phyloP scores from a whole-genome alignment of 2,329 filamentous ascomycete genomes.

The Alternaria longipes region DNA sequence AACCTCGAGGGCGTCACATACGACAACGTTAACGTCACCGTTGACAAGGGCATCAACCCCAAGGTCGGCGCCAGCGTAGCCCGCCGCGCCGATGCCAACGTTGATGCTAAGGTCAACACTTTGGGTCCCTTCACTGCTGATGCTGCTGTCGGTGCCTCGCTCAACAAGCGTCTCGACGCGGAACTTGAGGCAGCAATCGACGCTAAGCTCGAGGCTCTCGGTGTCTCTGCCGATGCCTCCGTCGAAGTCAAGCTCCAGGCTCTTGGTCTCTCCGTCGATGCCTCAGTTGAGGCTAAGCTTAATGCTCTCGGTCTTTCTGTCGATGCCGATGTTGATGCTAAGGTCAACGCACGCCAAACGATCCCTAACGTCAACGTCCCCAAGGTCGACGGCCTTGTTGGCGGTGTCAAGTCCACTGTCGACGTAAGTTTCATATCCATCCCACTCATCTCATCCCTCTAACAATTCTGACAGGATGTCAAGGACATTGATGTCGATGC shows the following conservation, averaged over 20 bases:
- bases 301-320: not conserved
- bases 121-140: not conserved
- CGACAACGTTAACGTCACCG: not conserved
- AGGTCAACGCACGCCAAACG: not conserved
- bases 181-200: not conserved
- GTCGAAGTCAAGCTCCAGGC: not conserved
- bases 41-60: not conserved
- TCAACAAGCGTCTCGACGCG: not conserved
- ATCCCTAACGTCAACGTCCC: not conserved
- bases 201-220: not conserved
- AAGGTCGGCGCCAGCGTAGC: not conserved
- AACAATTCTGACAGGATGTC: not conserved
- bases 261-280: not conserved
- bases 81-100: not conserved
- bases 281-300: not conserved
- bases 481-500: not conserved
- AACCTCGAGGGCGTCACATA: not conserved
- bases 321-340: not conserved
- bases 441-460: not conserved
- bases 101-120: not conserved
- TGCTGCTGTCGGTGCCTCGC: not conserved
- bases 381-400: not conserved
- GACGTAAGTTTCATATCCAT: not conserved
- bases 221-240: not conserved
- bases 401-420: not conserved